Percentiles rank a stretch among this genome's conserved stretches.
Conservation (phyloP, 192 early-diverging fungal species). For the Lobosporangium transversale region DNA sequence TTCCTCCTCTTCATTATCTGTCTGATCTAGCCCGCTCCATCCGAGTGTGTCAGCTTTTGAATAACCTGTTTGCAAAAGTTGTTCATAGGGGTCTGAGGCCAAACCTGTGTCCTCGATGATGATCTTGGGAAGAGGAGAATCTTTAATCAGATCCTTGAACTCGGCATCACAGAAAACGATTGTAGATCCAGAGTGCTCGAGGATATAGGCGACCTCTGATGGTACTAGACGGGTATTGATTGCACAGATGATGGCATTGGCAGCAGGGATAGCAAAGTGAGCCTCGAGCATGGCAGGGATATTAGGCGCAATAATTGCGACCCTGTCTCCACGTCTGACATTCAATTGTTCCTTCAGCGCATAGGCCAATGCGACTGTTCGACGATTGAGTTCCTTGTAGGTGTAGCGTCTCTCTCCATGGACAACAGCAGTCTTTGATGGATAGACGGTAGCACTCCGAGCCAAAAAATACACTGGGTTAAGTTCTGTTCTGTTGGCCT, state of each 20-base stretch:
- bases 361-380: conserved; percentile 56
- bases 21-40: conserved; percentile 58
- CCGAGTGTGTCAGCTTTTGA: conserved; percentile 31
- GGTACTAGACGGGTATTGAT: conserved; percentile 65
- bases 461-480: conserved; percentile 66
- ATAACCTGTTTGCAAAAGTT: conserved; percentile 42
- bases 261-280: conserved; percentile 68
- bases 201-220: conserved; percentile 66
- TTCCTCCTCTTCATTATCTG: conserved; percentile 56
- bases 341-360: conserved; percentile 47
- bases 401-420: conserved; percentile 48
- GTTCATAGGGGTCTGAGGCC: conserved; percentile 60
- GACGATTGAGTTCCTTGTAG: conserved; percentile 59
- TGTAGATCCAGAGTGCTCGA: conserved; percentile 59
- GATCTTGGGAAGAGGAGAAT: conserved; percentile 35
- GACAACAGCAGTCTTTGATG: conserved; percentile 59
- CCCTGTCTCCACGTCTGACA: conserved; percentile 57
- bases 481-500: conserved; percentile 50
- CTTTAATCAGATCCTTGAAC: conserved; percentile 43
- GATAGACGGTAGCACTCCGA: conserved; percentile 59
- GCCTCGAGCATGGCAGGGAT: conserved; percentile 66
- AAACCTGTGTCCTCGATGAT: conserved; percentile 35
- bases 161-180: conserved; percentile 62
- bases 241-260: conserved; percentile 64
- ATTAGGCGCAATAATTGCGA: conserved; percentile 66